Percentiles rank a stretch among this genome's conserved stretches.
Evolutionary conservation across 805 yeast species (phyloP).

Genomic region (Candida sanyiensis): DNA sequence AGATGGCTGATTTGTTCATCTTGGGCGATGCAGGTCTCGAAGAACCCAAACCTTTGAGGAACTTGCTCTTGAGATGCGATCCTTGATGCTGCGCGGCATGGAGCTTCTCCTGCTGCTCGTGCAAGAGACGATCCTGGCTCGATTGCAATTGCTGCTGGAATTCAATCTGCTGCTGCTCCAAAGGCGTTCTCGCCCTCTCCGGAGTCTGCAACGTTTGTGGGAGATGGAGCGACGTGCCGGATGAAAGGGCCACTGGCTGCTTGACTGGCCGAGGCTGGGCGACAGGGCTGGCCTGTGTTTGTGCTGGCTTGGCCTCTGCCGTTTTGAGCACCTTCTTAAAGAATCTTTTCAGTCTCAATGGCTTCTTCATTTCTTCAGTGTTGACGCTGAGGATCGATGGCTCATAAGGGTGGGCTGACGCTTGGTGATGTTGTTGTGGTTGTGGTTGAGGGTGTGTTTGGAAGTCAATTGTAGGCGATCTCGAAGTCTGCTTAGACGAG

Average conservation of each 20-base stretch:
- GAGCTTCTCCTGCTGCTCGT: slow-evolving; percentile 8
- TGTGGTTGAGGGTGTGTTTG: slow-evolving; percentile 15
- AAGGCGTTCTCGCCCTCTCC: slow-evolving; percentile 3
- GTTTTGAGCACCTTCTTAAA: slow-evolving; percentile 38
- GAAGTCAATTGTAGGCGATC: slow-evolving; percentile 20
- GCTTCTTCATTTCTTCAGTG: slow-evolving; percentile 14
- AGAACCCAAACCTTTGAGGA: slow-evolving; percentile 21
- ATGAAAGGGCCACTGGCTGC: slow-evolving; percentile 3
- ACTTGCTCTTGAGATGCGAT: slow-evolving; percentile 14
- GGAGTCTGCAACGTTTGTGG: background rate
- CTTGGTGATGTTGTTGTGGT: too few relatives aligned
- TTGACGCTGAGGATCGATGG: slow-evolving; percentile 1
- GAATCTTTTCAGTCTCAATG: slow-evolving; percentile 40
- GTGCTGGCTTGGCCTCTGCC: slow-evolving; percentile 8
- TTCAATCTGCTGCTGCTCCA: slow-evolving; percentile 11
- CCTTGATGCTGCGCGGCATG: slow-evolving; percentile 1
- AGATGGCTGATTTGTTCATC: slow-evolving; percentile 16
- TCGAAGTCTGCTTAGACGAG: slow-evolving; percentile 19
- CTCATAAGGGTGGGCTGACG: too few relatives aligned
- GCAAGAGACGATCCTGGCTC: slow-evolving; percentile 8
- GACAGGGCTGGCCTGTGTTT: slow-evolving; percentile 13
- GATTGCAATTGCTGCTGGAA: slow-evolving; percentile 11
- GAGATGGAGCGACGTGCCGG: background rate
- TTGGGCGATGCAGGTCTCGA: slow-evolving; percentile 16
- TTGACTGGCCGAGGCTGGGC: slow-evolving; percentile 3